Percentiles rank a stretch among this genome's conserved stretches.
These are phyloP conservation scores for Yamadazyma kanchanaburiensis DNA, from an alignment of 1,139 yeast genomes.

Conservation along the genomic window DNA sequence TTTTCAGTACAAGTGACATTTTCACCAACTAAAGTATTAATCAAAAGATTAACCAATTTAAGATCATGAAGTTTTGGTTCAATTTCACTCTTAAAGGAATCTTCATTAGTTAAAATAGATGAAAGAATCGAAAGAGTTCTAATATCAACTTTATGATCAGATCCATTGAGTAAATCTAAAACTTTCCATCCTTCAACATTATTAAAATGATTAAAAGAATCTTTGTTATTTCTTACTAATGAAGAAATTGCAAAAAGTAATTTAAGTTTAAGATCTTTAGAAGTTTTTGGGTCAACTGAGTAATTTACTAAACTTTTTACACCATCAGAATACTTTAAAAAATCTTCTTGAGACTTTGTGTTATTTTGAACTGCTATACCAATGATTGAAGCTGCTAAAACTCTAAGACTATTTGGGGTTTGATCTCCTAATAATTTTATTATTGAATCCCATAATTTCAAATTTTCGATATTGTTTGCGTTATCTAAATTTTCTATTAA, in stretches of 20 bases:
- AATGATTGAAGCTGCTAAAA: constrained; percentile 66
- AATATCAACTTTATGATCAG: constrained; percentile 39
- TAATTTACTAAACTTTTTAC: constrained; percentile 43
- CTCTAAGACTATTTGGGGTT: constrained; percentile 41
- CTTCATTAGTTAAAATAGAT: constrained; percentile 53
- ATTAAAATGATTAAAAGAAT: constrained; percentile 55
- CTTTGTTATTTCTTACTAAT: constrained; percentile 65
- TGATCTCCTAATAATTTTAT: constrained; percentile 41
- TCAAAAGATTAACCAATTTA: constrained; percentile 26
- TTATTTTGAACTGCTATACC: constrained; percentile 95
- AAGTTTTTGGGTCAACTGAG: constrained; percentile 20
- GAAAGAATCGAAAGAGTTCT: constrained; percentile 57
- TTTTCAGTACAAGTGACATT: constrained; percentile 56
- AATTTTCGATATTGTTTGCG: constrained; percentile 85
- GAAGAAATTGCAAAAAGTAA: constrained; percentile 77
- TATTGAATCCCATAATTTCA: constrained; percentile 76
- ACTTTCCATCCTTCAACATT: constrained; percentile 62
- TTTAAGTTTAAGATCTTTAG: constrained; percentile 49
- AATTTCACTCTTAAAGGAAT: constrained; percentile 24
- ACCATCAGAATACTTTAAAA: constrained; percentile 49
- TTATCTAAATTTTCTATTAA: constrained; percentile 90
- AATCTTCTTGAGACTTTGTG: constrained; percentile 66
- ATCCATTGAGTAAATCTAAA: constrained; percentile 14
- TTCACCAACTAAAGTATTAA: constrained; percentile 8
- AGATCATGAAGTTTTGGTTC: constrained; percentile 38